Percentiles rank a stretch among this genome's conserved stretches.
Evolutionary conservation across 108 stramenopile species (phyloP).

Genomic region (Aureococcus anophagefferens): DNA sequence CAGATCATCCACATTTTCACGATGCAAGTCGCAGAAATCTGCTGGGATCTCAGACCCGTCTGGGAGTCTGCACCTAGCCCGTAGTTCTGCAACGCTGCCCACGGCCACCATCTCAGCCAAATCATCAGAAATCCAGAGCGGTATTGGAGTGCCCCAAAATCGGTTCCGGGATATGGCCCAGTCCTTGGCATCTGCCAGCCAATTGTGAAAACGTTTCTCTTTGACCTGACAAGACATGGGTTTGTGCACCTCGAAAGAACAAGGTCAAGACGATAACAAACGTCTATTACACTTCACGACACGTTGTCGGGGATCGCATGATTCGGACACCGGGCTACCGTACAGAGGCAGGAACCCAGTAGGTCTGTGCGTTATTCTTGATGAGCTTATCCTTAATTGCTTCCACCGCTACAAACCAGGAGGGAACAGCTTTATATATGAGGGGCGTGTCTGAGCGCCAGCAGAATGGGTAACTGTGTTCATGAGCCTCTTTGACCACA

Average conservation of each 20-base stretch:
- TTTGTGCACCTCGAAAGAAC: too few relatives aligned
- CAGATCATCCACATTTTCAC: slow-evolving; percentile 85
- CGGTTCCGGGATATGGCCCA: slow-evolving; percentile 97
- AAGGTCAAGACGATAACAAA: too few relatives aligned
- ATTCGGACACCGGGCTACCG: too few relatives aligned
- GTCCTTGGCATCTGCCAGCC: slow-evolving; percentile 92
- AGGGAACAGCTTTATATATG: slow-evolving; percentile 99
- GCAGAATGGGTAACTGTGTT: slow-evolving; percentile 97
- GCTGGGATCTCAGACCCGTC: slow-evolving; percentile 44
- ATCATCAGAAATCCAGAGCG: slow-evolving; percentile 94
- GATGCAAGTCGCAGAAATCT: slow-evolving; percentile 79
- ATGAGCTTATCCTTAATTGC: slow-evolving; percentile 85
- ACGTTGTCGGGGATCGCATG: too few relatives aligned
- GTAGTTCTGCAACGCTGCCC: slow-evolving; percentile 85
- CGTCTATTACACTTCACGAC: too few relatives aligned
- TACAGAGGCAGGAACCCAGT: slow-evolving; percentile 77
- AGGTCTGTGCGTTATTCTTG: slow-evolving; percentile 85
- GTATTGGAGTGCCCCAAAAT: slow-evolving; percentile 99
- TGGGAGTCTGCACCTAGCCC: slow-evolving; percentile 47
- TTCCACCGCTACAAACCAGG: slow-evolving; percentile 96
- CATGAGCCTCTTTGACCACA: slow-evolving; percentile 76
- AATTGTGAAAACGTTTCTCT: slow-evolving; percentile 97
- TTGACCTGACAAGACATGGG: too few relatives aligned
- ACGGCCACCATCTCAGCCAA: slow-evolving; percentile 82
- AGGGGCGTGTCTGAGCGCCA: slow-evolving; percentile 98